Base-by-base conservation (phyloP, 306 rosid species). In the Sindora glabra region DNA sequence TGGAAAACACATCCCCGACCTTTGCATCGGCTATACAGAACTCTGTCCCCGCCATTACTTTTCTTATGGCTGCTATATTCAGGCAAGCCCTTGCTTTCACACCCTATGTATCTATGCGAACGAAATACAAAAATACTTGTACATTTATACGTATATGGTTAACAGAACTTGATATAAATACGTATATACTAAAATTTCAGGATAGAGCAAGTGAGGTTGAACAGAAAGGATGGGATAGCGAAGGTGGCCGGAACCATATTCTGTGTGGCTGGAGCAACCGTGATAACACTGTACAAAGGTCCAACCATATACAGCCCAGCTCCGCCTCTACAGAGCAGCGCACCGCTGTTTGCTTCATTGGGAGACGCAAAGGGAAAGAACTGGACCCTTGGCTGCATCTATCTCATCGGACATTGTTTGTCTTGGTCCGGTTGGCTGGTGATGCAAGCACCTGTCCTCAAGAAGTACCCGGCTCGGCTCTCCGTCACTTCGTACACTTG, bases 381-480 rank as follows among this genome's bases (percentile, higher is more conserved):
- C 82, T 92, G 99, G 99, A 89, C 95, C 23, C 81, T 92, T 6
- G 99, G 99, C 0, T 92, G 99, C 53, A 0, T 92, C 8, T 92
- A 76, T 75, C 88, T 92, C 6, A 80, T 92, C 34, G 96, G 99
- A 0, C 99, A 92, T 57, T 92, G 99, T 65, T 73, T 92, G 74
- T 80, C 97, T 0, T 92, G 99, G 99, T 92, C 99, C 27, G 99
- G 56, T 5, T 92, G 99, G 99, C 94, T 92, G 0, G 99, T 92
- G 10, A 9, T 92, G 44, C 98, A 92, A 67, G 85, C 95, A 17
- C 98, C 98, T 0, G 80, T 92, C 5, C 86, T 92, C 25, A 92
- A 92, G 76, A 92, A 92, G 64, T 92, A 92, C 66, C 99, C 99
- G 0, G 99, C 99, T 8, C 86, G 99, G 12, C 95, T 92, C 67